These are phyloP conservation scores for Picea engelmannii DNA, from an alignment of 83 land plant species.

Conservation along the genomic window DNA sequence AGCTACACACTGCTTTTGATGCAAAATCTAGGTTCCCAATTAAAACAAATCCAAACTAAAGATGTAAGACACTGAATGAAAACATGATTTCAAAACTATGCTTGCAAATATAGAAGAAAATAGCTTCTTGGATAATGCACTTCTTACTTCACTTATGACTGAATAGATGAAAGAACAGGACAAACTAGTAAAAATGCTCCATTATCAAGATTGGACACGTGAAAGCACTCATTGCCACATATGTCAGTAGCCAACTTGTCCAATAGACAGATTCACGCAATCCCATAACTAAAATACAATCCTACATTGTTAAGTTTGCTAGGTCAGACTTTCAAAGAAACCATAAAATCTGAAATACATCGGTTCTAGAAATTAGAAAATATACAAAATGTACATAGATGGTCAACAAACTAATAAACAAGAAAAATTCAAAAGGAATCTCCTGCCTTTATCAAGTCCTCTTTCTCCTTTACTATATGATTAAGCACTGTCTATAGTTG, in stretches of 20 bases:
- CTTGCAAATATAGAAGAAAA: neutral
- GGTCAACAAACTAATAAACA: neutral
- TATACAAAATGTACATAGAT: neutral
- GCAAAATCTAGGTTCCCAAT: neutral
- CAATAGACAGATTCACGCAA: conserved; percentile 18
- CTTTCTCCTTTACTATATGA: conserved; percentile 27
- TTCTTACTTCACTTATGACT: neutral
- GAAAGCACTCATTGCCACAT: conserved; percentile 32
- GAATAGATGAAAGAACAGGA: neutral
- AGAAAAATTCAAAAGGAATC: neutral
- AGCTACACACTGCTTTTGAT: neutral
- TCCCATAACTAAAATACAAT: conserved; percentile 31
- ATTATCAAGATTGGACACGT: conserved; percentile 25
- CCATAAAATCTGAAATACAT: neutral
- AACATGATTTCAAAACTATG: neutral
- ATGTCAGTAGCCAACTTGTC: conserved; percentile 26
- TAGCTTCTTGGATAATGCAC: neutral
- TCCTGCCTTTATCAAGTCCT: conserved; percentile 27
- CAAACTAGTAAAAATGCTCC: neutral
- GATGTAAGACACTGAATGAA: no score
- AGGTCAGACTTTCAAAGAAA: neutral
- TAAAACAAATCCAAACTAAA: neutral
- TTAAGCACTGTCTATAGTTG: conserved; percentile 16
- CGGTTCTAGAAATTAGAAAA: neutral
- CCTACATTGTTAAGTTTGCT: conserved; percentile 6